Conservation (phyloP, 73 alveolate genomes). For the Effrenium voratum region DNA sequence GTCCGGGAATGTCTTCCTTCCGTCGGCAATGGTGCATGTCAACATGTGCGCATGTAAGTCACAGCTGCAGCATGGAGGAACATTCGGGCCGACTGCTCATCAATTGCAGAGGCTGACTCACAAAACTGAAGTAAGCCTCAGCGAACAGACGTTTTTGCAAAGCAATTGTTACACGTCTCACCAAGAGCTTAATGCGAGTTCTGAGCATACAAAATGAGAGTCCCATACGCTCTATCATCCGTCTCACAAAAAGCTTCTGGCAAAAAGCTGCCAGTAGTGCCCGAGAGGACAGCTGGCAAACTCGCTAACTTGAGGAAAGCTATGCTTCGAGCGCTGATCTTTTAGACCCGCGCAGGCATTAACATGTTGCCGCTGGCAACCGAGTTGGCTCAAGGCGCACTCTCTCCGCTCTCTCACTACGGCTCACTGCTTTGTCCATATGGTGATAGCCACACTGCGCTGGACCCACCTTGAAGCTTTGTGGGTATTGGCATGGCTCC, state of each 20-base stretch:
- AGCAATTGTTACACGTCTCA: no score
- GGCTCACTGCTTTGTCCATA: slow-evolving; percentile 89
- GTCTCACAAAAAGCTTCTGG: not conserved
- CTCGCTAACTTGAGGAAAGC: not conserved
- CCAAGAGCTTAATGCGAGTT: no score
- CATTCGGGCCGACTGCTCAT: no score
- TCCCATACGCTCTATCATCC: no score
- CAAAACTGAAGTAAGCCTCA: no score
- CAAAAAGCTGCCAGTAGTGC: not conserved
- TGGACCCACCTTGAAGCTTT: slow-evolving; percentile 57
- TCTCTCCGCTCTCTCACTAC: not conserved
- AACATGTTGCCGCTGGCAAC: not conserved
- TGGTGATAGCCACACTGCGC: slow-evolving; percentile 87
- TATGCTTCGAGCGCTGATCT: not conserved
- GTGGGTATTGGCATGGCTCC: not conserved
- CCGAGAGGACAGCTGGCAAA: not conserved
- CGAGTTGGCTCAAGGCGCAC: not conserved
- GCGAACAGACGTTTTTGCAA: no score
- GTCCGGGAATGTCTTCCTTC: no score
- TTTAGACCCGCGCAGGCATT: not conserved
- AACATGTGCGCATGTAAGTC: no score
- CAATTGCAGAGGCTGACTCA: no score
- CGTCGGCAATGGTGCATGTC: no score
- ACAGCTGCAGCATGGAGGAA: no score
- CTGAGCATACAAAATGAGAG: no score